Percentiles rank a stretch among this genome's conserved stretches.
These are phyloP conservation scores for Chamaecyparis obtusa DNA, from an alignment of 75 land plant genomes.

Conservation along the genomic window DNA sequence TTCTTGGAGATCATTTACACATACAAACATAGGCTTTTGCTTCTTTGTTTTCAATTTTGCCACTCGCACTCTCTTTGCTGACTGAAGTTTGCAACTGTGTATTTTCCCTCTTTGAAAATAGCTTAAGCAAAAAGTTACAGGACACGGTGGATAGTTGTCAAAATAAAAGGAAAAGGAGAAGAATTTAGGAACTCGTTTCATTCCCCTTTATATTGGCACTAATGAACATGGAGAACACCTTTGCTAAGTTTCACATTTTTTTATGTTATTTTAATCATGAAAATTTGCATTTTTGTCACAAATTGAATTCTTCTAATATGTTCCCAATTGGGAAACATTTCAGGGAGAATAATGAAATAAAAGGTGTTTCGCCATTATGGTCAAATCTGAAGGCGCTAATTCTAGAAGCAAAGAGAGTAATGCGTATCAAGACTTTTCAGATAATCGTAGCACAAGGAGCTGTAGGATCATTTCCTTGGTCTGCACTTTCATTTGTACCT, in stretches of 20 bases:
- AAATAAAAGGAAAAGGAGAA: background rate
- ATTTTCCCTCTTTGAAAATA: background rate
- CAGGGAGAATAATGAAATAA: slow-evolving; percentile 2
- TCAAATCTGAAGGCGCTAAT: slow-evolving; percentile 41
- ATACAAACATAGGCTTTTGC: background rate
- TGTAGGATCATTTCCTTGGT: slow-evolving; percentile 85
- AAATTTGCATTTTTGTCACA: background rate
- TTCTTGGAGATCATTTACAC: background rate
- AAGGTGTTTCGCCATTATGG: slow-evolving; percentile 17
- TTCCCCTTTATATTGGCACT: background rate
- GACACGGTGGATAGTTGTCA: background rate
- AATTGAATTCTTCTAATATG: background rate
- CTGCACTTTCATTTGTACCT: slow-evolving; percentile 79
- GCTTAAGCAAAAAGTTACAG: background rate
- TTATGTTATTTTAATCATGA: background rate
- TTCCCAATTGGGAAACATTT: background rate
- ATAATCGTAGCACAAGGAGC: slow-evolving; percentile 90
- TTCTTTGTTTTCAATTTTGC: background rate
- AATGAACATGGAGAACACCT: background rate
- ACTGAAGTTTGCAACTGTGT: background rate
- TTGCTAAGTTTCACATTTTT: background rate
- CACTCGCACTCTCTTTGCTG: background rate
- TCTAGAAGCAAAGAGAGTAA: slow-evolving; percentile 62
- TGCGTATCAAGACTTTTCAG: slow-evolving; percentile 65
- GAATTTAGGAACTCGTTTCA: background rate